A percentile compares a stretch with the other conserved stretches of the same genome.
phyloP scores from a whole-genome alignment of 2,329 filamentous ascomycete genomes.

The Ascochyta pisi region DNA sequence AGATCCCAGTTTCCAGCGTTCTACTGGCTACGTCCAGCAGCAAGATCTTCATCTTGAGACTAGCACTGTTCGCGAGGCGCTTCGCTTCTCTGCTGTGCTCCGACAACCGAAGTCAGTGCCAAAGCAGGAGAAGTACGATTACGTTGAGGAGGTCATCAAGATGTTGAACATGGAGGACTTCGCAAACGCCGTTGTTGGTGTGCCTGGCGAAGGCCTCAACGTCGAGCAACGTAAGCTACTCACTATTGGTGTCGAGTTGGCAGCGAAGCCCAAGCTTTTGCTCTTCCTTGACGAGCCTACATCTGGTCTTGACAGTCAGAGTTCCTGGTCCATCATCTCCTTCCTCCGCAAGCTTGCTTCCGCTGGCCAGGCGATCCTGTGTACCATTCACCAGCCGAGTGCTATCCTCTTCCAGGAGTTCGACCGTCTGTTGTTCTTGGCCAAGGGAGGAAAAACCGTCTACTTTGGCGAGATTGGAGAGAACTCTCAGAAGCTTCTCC shows the following conservation, averaged over 20 bases:
- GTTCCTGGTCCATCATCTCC: constrained; percentile 67
- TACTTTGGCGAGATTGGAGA: constrained; percentile 58
- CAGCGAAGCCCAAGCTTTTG: constrained; percentile 69
- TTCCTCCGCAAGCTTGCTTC: constrained; percentile 68
- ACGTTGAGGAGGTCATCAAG: constrained; percentile 69
- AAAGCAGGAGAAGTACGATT: constrained; percentile 65
- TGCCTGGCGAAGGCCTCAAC: constrained; percentile 68
- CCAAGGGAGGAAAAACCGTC: constrained; percentile 53
- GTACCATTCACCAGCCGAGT: constrained; percentile 57
- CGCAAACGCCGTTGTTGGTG: constrained; percentile 69
- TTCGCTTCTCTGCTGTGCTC: constrained; percentile 46
- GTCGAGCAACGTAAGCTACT: constrained; percentile 74
- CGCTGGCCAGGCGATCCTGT: constrained; percentile 54
- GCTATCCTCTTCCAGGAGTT: constrained; percentile 56
- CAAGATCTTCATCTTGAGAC: constrained; percentile 51
- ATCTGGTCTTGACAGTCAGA: constrained; percentile 63
- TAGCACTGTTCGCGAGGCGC: constrained; percentile 46
- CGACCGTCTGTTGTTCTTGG: constrained; percentile 53
- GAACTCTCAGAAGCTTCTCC: constrained; percentile 49
- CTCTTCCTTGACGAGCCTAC: constrained; percentile 68
- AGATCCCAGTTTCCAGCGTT: constrained; percentile 47
- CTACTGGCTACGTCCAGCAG: constrained; percentile 50
- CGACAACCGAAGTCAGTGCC: constrained; percentile 61
- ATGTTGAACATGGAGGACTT: constrained; percentile 73
- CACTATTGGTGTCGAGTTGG: constrained; percentile 75